Evolutionary conservation across 257 asterid species (phyloP).

Genomic region (Mentha longifolia): DNA sequence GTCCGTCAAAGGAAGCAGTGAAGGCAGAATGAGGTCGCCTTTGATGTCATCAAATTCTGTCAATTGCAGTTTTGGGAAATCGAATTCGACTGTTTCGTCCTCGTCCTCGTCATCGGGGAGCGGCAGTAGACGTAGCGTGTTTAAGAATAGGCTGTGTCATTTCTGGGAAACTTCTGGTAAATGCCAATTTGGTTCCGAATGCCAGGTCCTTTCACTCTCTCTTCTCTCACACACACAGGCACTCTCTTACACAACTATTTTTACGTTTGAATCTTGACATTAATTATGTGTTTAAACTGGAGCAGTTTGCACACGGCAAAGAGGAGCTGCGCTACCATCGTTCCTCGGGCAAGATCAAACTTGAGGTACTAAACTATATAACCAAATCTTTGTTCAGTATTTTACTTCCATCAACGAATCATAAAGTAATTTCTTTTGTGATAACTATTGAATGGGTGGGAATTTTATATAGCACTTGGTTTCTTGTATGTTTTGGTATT

Average conservation of each 20-base stretch:
- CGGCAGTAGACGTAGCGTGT: constrained; percentile 37
- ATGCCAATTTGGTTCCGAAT: constrained; percentile 60
- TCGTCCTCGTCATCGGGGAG: constrained; percentile 35
- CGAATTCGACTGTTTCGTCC: constrained; percentile 24
- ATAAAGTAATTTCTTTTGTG: constrained; percentile 6
- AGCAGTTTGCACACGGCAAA: constrained; percentile 64
- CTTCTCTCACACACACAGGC: constrained; percentile 17
- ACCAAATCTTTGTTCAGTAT: constrained; percentile 15
- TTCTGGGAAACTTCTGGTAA: constrained; percentile 48
- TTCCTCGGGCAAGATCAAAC: constrained; percentile 44
- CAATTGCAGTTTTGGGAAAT: constrained; percentile 35
- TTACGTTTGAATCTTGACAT: background rate
- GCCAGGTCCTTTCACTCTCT: constrained; percentile 58
- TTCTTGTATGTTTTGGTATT: constrained; percentile 36
- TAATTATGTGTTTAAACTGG: constrained; percentile 24
- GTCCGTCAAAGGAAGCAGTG: constrained; percentile 37
- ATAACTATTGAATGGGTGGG: constrained; percentile 16
- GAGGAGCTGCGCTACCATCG: constrained; percentile 57
- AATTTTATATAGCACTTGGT: constrained; percentile 31
- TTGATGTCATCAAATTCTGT: constrained; percentile 40
- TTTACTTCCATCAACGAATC: constrained; percentile 13
- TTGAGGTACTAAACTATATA: constrained; percentile 52
- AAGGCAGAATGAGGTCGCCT: constrained; percentile 40
- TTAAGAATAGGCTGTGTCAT: constrained; percentile 44
- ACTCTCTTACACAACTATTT: background rate